Conservation (phyloP, 306 rosid genomes). For the Nissolia schottii region DNA sequence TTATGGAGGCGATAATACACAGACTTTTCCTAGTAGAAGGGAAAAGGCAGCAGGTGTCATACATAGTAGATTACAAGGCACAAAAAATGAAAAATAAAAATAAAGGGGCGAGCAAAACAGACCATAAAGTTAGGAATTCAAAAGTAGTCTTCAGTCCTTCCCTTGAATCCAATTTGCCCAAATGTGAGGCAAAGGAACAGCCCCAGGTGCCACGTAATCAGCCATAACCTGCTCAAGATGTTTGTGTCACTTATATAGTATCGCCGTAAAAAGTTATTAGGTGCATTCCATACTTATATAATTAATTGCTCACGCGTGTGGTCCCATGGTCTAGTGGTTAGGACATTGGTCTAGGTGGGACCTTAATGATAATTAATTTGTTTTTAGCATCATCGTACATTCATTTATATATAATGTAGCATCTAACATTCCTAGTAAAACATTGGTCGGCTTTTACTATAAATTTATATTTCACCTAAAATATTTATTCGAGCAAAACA, state of each 20-base stretch:
- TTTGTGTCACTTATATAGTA: background rate
- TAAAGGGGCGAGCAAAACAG: constrained; percentile 1
- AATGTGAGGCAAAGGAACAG: constrained; percentile 73
- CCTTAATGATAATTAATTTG: constrained; percentile 7
- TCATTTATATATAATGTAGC: no score
- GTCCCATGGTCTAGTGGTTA: constrained; percentile 73
- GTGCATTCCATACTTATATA: no score
- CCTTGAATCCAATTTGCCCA: constrained; percentile 96
- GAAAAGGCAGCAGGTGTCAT: constrained; percentile 17
- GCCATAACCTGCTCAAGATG: constrained; percentile 62
- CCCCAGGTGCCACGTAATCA: constrained; percentile 85
- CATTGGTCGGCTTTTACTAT: background rate
- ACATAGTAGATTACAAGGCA: constrained; percentile 13
- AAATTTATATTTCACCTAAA: background rate
- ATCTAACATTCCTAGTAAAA: background rate
- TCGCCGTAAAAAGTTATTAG: background rate
- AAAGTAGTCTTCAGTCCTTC: constrained; percentile 87
- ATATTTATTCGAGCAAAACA: no score
- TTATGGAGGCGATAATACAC: constrained; percentile 23
- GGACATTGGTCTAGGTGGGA: constrained; percentile 79
- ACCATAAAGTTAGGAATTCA: constrained; percentile 18
- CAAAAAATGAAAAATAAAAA: background rate
- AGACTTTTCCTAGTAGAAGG: background rate
- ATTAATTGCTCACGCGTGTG: no score
- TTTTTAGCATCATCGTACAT: no score